phyloP scores from a whole-genome alignment of 768 basidiomycete genomes.

The Holtermannia corniformis region DNA sequence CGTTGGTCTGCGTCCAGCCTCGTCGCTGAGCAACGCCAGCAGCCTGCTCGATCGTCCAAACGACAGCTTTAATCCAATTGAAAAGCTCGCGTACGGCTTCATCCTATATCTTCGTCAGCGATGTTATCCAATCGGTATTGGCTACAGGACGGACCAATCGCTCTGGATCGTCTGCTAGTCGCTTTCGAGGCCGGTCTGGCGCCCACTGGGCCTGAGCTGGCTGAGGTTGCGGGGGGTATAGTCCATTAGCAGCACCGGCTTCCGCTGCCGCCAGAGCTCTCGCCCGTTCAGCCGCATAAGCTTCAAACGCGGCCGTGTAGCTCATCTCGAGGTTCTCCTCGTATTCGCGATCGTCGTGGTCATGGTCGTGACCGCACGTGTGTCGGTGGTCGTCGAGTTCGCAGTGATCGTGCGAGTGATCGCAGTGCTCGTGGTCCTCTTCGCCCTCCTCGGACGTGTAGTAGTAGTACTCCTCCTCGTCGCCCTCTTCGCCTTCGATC shows the following conservation, averaged over 20 bases:
- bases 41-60: slow-evolving; percentile 40
- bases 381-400: slow-evolving; percentile 1
- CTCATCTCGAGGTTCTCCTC: slow-evolving; percentile 5
- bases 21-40: slow-evolving; percentile 30
- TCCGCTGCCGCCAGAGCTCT: neutral
- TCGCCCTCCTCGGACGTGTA: slow-evolving; percentile 4
- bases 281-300: slow-evolving; percentile 7
- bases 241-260: neutral
- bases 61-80: slow-evolving; percentile 40
- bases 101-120: slow-evolving; percentile 20
- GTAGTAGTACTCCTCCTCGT: slow-evolving; percentile 9
- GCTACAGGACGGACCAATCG: slow-evolving; percentile 17
- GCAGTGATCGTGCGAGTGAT: slow-evolving; percentile 11
- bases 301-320: slow-evolving; percentile 8
- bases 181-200: neutral
- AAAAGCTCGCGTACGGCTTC: slow-evolving; percentile 36
- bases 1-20: slow-evolving; percentile 8
- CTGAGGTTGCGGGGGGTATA: neutral
- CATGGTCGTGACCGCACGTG: neutral
- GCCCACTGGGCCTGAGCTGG: neutral
- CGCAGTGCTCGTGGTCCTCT: slow-evolving; percentile 12
- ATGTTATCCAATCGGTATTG: neutral
- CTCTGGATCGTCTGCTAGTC: slow-evolving; percentile 32
- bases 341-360: slow-evolving; percentile 4
- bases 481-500: slow-evolving; percentile 11